These are phyloP conservation scores for Malassezia brasiliensis DNA, from an alignment of 1,284 basidiomycete genomes.

Conservation along the genomic window DNA sequence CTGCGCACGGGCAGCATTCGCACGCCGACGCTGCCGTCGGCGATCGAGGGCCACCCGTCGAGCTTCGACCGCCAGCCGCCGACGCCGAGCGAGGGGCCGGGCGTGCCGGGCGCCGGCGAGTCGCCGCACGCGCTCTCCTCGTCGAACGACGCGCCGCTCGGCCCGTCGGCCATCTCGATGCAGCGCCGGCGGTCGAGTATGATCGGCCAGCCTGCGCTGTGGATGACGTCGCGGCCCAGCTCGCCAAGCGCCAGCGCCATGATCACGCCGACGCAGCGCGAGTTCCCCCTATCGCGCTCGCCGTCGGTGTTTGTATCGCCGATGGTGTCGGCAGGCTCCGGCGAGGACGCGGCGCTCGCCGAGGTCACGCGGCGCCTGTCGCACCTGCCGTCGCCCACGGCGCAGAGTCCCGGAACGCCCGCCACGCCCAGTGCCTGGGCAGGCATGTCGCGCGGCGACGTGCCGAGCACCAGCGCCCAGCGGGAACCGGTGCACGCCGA, in stretches of 20 bases:
- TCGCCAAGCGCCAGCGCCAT: neutral
- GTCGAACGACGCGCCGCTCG: neutral
- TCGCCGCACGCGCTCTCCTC: neutral
- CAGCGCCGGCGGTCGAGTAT: conserved; percentile 5
- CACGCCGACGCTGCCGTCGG: neutral
- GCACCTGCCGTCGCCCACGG: too few species aligned
- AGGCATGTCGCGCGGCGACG: too few species aligned
- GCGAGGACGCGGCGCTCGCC: neutral
- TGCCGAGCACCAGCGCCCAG: too few species aligned
- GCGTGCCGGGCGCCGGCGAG: neutral
- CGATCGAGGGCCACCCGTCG: neutral
- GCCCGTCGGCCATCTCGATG: neutral
- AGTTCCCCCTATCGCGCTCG: neutral
- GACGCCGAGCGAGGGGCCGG: neutral
- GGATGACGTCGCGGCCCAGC: conserved; percentile 10
- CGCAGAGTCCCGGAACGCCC: too few species aligned
- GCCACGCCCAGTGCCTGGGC: too few species aligned
- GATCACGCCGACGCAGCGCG: neutral
- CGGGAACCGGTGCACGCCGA: too few species aligned
- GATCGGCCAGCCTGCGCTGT: conserved; percentile 7
- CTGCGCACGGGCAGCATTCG: too few species aligned
- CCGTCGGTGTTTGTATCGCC: conserved; percentile 4
- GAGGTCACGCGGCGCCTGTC: neutral
- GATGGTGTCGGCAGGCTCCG: neutral
- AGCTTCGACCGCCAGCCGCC: neutral